Evolutionary conservation across 1,139 yeast genomes (phyloP).

Genomic region (Ogataea hybrid): DNA sequence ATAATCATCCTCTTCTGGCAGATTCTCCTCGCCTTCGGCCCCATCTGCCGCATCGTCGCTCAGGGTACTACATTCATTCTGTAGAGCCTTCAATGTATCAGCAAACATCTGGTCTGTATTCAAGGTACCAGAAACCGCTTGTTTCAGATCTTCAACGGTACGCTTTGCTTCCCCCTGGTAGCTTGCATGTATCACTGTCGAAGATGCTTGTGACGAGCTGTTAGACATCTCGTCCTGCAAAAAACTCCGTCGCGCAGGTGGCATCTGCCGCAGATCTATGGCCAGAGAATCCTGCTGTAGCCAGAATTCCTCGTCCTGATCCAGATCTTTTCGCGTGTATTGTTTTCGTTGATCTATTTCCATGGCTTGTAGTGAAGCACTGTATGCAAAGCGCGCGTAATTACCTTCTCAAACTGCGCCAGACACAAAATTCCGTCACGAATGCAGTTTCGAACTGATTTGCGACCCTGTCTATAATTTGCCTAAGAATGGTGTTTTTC

Average conservation of each 20-base stretch:
- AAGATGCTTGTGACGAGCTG: conserved; percentile 29
- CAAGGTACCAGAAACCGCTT: conserved; percentile 14
- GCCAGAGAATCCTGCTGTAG: conserved; percentile 18
- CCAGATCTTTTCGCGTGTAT: conserved; percentile 23
- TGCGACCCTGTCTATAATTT: conserved; percentile 8
- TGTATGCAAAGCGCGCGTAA: not conserved
- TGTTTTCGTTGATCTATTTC: conserved; percentile 15
- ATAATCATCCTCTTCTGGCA: conserved; percentile 17
- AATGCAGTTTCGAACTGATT: not conserved
- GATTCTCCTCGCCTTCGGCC: conserved; percentile 5
- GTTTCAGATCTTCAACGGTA: conserved; percentile 10
- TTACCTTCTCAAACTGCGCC: not conserved
- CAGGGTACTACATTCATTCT: conserved; percentile 23
- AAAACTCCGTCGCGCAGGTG: conserved; percentile 12
- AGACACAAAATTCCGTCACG: not conserved
- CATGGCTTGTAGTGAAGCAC: not conserved
- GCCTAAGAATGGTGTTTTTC: conserved; percentile 8
- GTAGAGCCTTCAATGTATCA: conserved; percentile 8
- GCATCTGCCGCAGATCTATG: conserved; percentile 22
- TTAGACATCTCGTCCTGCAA: conserved; percentile 14
- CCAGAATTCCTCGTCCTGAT: conserved; percentile 18
- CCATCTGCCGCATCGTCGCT: conserved; percentile 8
- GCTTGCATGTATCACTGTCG: conserved; percentile 27
- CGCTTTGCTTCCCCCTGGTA: conserved; percentile 11
- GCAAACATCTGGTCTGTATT: conserved; percentile 16